These are phyloP conservation scores for Aegilops bicornis DNA, from an alignment of 176 grass and related monocot species.

Conservation along the genomic window DNA sequence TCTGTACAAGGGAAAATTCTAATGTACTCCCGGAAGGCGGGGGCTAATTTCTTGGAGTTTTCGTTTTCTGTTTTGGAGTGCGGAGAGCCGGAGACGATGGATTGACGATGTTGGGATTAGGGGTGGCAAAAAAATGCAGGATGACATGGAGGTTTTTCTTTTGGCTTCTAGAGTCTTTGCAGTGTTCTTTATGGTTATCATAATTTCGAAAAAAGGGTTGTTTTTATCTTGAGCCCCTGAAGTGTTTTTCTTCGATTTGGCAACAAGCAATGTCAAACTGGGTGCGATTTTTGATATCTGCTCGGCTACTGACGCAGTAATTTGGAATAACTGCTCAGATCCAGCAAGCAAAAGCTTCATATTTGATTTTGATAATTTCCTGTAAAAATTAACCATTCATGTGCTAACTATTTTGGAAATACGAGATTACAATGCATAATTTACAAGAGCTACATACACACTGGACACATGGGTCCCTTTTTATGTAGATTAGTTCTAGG, in stretches of 20 bases:
- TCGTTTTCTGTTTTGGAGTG: not conserved
- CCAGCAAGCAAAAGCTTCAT: not conserved
- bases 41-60: not conserved
- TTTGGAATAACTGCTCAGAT: not conserved
- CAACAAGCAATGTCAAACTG: conserved; percentile 4
- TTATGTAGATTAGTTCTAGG: not conserved
- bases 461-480: not conserved
- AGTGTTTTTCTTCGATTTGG: not conserved
- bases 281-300: not conserved
- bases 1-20: not conserved
- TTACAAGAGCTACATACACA: not conserved
- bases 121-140: not conserved
- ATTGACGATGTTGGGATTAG: not conserved
- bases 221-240: not conserved
- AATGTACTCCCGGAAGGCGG: not conserved
- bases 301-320: not conserved
- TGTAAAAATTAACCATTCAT: not conserved
- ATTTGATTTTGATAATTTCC: not conserved
- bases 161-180: not conserved
- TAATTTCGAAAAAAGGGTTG: not conserved
- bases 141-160: not conserved
- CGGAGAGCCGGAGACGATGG: not conserved
- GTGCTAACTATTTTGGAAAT: not conserved
- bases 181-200: not conserved
- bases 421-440: not conserved